Percentiles rank a stretch among this genome's conserved stretches.
Evolutionary conservation across 345 rosid genomes (phyloP).

Genomic region (Pelargonium nanum): DNA sequence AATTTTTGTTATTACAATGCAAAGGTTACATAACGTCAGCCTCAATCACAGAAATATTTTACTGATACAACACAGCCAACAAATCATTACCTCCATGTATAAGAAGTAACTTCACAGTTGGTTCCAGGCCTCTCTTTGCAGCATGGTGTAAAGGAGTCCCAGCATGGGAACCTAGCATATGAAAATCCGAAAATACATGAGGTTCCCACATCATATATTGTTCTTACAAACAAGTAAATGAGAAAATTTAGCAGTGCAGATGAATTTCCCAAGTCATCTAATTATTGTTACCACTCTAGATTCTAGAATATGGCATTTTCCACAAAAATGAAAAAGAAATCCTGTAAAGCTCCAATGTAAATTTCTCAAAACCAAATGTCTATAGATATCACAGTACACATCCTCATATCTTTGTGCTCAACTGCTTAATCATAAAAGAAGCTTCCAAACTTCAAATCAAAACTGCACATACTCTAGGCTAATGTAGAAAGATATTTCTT

Average conservation of each 20-base stretch:
- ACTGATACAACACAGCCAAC: background rate
- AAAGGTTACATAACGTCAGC: background rate
- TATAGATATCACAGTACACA: too few relatives aligned
- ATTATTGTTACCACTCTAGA: too few relatives aligned
- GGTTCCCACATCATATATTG: background rate
- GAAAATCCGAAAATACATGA: background rate
- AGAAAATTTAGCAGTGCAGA: too few relatives aligned
- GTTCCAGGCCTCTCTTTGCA: slow-evolving; percentile 80
- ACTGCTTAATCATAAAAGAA: too few relatives aligned
- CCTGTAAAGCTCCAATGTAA: too few relatives aligned
- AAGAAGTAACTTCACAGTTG: slow-evolving; percentile 71
- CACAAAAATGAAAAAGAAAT: too few relatives aligned
- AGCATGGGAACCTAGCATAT: slow-evolving; percentile 49
- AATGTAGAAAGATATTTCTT: background rate
- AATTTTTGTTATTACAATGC: background rate
- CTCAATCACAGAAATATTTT: slow-evolving; percentile 1
- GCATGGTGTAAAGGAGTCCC: slow-evolving; percentile 99
- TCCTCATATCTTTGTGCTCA: too few relatives aligned
- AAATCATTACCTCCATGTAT: slow-evolving; percentile 52
- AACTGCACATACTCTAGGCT: background rate
- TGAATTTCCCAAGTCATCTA: too few relatives aligned
- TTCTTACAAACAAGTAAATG: too few relatives aligned
- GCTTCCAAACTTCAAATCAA: background rate
- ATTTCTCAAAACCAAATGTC: too few relatives aligned
- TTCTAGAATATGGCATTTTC: too few relatives aligned